Percentiles rank a stretch among this genome's conserved stretches.
phyloP scores from a whole-genome alignment of 345 rosid genomes.

The Excoecaria cochinchinensis region DNA sequence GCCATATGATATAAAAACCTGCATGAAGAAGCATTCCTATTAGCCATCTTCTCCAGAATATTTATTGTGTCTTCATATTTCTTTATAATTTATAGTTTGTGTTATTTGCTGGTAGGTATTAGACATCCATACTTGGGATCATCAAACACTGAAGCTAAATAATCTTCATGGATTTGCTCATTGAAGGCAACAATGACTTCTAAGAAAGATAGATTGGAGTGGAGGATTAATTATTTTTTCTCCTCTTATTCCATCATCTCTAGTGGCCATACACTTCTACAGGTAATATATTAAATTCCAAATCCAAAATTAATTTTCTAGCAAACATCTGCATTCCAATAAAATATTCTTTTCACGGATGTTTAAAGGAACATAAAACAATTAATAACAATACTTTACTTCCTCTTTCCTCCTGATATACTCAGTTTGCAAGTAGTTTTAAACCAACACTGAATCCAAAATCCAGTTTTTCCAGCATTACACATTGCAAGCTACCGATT shows the following conservation, averaged over 20 bases:
- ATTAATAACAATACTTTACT: background rate
- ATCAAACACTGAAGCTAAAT: background rate
- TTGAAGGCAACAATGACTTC: background rate
- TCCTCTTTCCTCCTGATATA: background rate
- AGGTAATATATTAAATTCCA: background rate
- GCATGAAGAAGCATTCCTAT: slow-evolving; percentile 30
- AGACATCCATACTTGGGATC: background rate
- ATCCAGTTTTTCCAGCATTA: slow-evolving; percentile 1
- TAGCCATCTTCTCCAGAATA: background rate
- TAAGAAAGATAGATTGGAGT: background rate
- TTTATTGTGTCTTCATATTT: background rate
- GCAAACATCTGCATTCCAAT: background rate
- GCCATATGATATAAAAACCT: slow-evolving; percentile 98
- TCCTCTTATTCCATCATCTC: background rate
- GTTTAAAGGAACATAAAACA: background rate
- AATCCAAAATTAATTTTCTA: background rate
- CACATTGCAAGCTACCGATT: background rate
- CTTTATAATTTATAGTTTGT: background rate
- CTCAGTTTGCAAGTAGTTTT: slow-evolving; percentile 1
- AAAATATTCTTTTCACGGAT: background rate
- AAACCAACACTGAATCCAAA: background rate
- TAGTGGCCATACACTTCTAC: background rate
- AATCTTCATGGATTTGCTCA: background rate
- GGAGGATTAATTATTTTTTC: background rate
- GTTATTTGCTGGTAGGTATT: background rate